Percentiles rank a stretch among this genome's conserved stretches.
Conservation (phyloP, 805 yeast species). For the Zygosaccharomyces siamensis region DNA sequence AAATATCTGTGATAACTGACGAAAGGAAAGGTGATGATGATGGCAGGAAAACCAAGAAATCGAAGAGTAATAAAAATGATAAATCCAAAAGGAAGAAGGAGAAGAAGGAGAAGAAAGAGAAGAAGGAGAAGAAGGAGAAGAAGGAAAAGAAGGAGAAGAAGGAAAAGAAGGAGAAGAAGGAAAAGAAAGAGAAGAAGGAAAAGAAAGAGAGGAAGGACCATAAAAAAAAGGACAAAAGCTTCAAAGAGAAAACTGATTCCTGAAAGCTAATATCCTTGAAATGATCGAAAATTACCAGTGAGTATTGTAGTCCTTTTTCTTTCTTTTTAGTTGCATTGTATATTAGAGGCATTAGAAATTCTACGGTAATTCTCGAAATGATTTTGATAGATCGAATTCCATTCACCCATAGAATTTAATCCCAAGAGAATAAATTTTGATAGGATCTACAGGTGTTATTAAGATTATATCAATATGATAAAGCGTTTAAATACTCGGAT, state of each 20-base stretch:
- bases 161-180: slow-evolving; percentile 22
- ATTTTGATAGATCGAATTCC: background rate
- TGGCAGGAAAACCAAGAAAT: slow-evolving; percentile 15
- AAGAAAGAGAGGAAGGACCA: slow-evolving; percentile 19
- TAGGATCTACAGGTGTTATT: background rate
- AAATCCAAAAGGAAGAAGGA: slow-evolving; percentile 10
- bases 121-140: slow-evolving; percentile 20
- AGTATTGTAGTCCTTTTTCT: background rate
- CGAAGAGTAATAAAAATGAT: slow-evolving; percentile 9
- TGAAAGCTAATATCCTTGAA: background rate
- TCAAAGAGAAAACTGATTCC: slow-evolving; percentile 17
- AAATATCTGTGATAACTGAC: slow-evolving; percentile 4
- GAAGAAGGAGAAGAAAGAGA: slow-evolving; percentile 9
- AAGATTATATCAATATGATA: background rate
- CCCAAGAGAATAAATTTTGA: background rate
- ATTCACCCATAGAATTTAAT: background rate
- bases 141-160: slow-evolving; percentile 23
- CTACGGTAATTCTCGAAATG: background rate
- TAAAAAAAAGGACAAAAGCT: slow-evolving; percentile 20
- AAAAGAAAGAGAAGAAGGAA: slow-evolving; percentile 24
- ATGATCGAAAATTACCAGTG: background rate
- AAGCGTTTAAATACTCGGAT: too few species aligned
- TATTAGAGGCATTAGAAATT: background rate
- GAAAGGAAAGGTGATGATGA: slow-evolving; percentile 15
- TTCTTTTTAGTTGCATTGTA: background rate